Conservation (phyloP, 768 basidiomycete species). For the Pleurotus sapidus region DNA sequence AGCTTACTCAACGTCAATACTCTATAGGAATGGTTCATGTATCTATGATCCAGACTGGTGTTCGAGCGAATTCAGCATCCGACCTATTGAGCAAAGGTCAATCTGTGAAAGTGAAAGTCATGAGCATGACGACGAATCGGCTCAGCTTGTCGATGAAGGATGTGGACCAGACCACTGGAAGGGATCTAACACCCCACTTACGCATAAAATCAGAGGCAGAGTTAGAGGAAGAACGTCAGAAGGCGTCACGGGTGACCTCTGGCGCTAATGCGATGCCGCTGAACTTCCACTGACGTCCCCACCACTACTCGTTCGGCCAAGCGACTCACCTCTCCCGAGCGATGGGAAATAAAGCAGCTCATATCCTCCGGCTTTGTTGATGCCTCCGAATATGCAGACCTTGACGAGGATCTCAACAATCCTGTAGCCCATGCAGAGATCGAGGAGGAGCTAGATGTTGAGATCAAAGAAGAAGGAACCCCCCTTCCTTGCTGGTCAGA, state of each 20-base stretch:
- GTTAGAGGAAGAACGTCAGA: constrained; percentile 74
- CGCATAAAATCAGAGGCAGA: constrained; percentile 94
- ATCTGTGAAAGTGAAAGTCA: constrained; percentile 91
- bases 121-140: constrained; percentile 83
- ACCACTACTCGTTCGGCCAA: constrained; percentile 67
- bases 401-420: constrained; percentile 83
- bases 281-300: constrained; percentile 48
- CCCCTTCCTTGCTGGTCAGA: constrained; percentile 93
- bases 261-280: constrained; percentile 90
- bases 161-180: constrained; percentile 87
- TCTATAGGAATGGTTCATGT: constrained; percentile 92
- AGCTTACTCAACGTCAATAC: constrained; percentile 8
- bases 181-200: constrained; percentile 91
- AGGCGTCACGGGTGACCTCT: constrained; percentile 61
- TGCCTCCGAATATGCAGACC: constrained; percentile 90
- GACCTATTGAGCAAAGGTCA: constrained; percentile 87
- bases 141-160: constrained; percentile 96
- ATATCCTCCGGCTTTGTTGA: constrained; percentile 93
- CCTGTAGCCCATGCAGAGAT: constrained; percentile 79
- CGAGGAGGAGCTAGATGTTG: constrained; percentile 96
- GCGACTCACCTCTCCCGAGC: constrained; percentile 91
- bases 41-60: constrained; percentile 84
- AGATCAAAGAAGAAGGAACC: constrained; percentile 98
- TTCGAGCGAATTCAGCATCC: constrained; percentile 80
- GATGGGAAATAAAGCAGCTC: constrained; percentile 99